Evolutionary conservation across 495 filamentous ascomycete species (phyloP).

Genomic region (Pyrenula massariospora): DNA sequence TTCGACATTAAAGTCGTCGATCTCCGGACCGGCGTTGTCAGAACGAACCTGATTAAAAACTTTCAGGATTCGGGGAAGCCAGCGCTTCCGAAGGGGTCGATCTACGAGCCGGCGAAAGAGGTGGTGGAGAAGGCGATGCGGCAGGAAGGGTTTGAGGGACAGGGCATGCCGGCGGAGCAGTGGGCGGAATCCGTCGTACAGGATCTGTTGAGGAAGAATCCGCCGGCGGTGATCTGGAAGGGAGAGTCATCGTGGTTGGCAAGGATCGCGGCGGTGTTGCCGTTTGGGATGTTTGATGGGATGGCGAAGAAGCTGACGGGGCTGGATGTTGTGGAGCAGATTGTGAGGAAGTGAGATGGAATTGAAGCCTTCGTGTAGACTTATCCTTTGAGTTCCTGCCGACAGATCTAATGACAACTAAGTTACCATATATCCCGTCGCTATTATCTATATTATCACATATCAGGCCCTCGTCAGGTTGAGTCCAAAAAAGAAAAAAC

Average conservation of each 20-base stretch:
- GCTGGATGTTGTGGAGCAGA: constrained; percentile 18
- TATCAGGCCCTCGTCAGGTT: too few species aligned
- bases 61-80: background rate
- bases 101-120: background rate
- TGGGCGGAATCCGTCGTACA: constrained; percentile 16
- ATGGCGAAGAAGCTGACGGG: constrained; percentile 17
- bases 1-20: constrained; percentile 20
- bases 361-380: too few species aligned
- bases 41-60: background rate
- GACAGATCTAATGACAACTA: too few species aligned
- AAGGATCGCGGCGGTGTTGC: constrained; percentile 13
- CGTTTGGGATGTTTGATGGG: constrained; percentile 17
- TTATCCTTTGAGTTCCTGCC: too few species aligned
- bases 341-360: too few species aligned
- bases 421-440: too few species aligned
- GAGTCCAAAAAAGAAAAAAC: too few species aligned
- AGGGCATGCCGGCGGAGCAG: constrained; percentile 10
- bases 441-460: too few species aligned
- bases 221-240: constrained; percentile 18
- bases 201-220: constrained; percentile 15
- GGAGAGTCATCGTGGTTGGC: constrained; percentile 13
- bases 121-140: background rate
- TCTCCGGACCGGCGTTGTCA: constrained; percentile 1
- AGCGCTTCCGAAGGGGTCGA: background rate
- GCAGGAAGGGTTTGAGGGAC: constrained; percentile 5